Base-by-base conservation (phyloP, 208 protist species). In the Wallacemonas sp. region DNA sequence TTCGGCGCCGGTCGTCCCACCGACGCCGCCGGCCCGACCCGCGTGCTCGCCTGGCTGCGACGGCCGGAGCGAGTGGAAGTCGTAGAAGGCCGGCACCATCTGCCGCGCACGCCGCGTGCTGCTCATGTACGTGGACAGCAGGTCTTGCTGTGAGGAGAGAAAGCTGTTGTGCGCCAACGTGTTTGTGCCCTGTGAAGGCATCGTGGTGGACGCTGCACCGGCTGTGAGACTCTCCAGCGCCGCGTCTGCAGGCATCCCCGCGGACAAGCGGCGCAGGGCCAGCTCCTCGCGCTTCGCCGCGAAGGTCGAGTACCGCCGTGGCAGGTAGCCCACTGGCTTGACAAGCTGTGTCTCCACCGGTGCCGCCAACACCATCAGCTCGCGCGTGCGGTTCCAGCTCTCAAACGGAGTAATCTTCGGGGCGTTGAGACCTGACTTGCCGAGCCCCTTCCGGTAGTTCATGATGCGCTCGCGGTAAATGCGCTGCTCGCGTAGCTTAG, bases 331-430 rank as follows among this genome's bases (percentile, higher is more conserved):
- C 1, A 52, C 69, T 6, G 78, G 71, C 42, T 57, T 44, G 45
- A 85, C 82, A 19, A 60, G 73, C 66, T 91, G 88, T 30, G 67
- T 78, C 60, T 89, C 79, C 3, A 55, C 58, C 13, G 63, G 53
- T 21, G 66, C 71, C 19, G 79, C 63, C n/a, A 94, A 59, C 37
- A 85, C 72, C 77, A 91, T 81, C 61, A 91, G 68, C 64, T 90
- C 84, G 17, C 84, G 81, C 36, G 72, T 75, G 24, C 68, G 79
- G 4, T 67, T 70, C 85, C 88, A 94, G 55, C 79, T 75, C 64
- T 85, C 84, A 72, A 94, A 57, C 38, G 69, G 65, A 45, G 54
- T 73, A 17, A 68, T 57, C 42, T 55, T 59, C 10, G 76, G 48
- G 3, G 57, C 45, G 42, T 66, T 72, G 26, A 94, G 78, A 5